A percentile compares a stretch with the other conserved stretches of the same genome.
phyloP scores from a whole-genome alignment of 2,329 filamentous ascomycete species.

The Phoma sp. region DNA sequence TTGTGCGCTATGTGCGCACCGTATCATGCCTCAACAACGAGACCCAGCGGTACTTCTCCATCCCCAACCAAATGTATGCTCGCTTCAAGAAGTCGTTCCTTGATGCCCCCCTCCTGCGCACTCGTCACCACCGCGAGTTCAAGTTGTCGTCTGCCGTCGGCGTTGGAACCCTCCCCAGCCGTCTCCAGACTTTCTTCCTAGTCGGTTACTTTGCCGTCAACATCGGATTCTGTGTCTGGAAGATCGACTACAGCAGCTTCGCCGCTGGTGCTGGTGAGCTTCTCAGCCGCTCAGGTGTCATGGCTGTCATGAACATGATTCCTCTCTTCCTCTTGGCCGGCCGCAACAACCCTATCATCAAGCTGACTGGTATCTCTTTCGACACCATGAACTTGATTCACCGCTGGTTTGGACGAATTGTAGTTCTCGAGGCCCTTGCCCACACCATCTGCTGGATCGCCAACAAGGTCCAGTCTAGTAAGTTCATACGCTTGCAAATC shows the following conservation, averaged over 20 bases:
- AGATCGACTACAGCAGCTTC: constrained; percentile 71
- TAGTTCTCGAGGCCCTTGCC: constrained; percentile 71
- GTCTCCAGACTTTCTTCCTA: constrained; percentile 58
- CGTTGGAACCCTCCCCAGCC: constrained; percentile 58
- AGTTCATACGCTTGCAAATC: constrained; percentile 14
- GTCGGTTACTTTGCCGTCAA: constrained; percentile 59
- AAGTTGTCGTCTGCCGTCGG: constrained; percentile 58
- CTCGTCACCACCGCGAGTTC: constrained; percentile 60
- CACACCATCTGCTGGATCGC: constrained; percentile 70
- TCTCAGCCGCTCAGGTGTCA: constrained; percentile 73
- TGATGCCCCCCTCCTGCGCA: constrained; percentile 56
- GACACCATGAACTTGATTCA: constrained; percentile 85
- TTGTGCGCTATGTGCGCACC: constrained; percentile 73
- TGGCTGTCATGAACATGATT: constrained; percentile 79
- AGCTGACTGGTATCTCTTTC: constrained; percentile 75
- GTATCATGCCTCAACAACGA: constrained; percentile 80
- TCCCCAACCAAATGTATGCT: constrained; percentile 61
- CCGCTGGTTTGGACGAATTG: constrained; percentile 80
- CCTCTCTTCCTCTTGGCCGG: constrained; percentile 77
- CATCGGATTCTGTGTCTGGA: constrained; percentile 55
- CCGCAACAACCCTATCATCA: constrained; percentile 80
- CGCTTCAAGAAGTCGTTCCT: constrained; percentile 56
- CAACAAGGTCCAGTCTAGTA: constrained; percentile 51
- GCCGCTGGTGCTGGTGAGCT: constrained; percentile 73
- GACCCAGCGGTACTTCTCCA: constrained; percentile 79